A percentile compares a stretch with the other conserved stretches of the same genome.
phyloP scores from a whole-genome alignment of 805 yeast species.

The Candida pini region DNA sequence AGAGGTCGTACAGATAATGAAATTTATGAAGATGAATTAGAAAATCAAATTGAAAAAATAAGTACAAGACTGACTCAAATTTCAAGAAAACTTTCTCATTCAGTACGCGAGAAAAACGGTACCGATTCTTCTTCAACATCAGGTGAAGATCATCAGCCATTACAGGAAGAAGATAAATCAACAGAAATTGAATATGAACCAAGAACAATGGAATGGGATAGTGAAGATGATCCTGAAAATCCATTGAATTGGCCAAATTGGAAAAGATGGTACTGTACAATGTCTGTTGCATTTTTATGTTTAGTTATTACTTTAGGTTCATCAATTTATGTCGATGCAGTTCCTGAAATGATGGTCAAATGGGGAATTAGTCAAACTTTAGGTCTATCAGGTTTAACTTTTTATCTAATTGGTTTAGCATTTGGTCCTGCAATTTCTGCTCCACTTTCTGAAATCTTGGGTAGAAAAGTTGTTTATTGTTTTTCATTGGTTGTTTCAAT shows the following conservation, averaged over 20 bases:
- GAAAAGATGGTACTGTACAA: constrained; percentile 62
- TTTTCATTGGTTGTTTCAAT: constrained; percentile 58
- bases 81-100: constrained; percentile 11
- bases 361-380: constrained; percentile 56
- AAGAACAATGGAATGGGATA: constrained; percentile 50
- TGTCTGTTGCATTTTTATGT: constrained; percentile 60
- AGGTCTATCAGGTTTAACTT: constrained; percentile 61
- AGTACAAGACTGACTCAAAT: constrained; percentile 16
- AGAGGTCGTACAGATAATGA: constrained; percentile 9
- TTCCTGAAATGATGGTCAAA: constrained; percentile 42
- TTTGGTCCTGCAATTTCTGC: constrained; percentile 68
- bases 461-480: constrained; percentile 58
- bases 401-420: constrained; percentile 67
- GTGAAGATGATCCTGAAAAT: constrained; percentile 53
- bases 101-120: constrained; percentile 3
- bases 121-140: not conserved
- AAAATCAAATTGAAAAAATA: constrained; percentile 17
- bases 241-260: constrained; percentile 64
- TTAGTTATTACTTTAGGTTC: constrained; percentile 72
- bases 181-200: constrained; percentile 33
- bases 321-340: constrained; percentile 63
- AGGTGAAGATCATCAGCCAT: too few species aligned
- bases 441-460: constrained; percentile 65
- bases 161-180: constrained; percentile 18
- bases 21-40: constrained; percentile 18